phyloP scores from a whole-genome alignment of 331 rosid genomes.

The Quercus tomentella region DNA sequence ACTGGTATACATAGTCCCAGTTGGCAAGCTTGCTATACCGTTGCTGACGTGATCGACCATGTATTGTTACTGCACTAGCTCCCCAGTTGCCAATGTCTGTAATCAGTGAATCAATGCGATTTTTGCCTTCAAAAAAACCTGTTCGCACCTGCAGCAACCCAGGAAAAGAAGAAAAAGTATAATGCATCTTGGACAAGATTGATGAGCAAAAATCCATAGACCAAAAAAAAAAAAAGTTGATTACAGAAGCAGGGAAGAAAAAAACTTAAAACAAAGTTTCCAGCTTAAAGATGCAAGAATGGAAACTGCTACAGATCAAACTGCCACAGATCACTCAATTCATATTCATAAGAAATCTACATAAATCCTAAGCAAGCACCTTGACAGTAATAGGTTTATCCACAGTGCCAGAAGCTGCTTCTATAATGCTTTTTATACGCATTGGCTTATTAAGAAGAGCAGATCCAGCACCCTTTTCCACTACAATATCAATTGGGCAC shows the following conservation, averaged over 20 bases:
- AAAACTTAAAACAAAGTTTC: neutral
- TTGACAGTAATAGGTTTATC: constrained; percentile 69
- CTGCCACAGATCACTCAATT: neutral
- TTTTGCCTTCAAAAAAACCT: constrained; percentile 85
- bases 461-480: constrained; percentile 94
- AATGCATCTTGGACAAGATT: constrained; percentile 3
- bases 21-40: constrained; percentile 98
- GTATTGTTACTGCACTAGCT: constrained; percentile 76
- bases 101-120: constrained; percentile 78
- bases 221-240: neutral
- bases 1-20: constrained; percentile 83
- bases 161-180: neutral
- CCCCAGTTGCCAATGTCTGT: constrained; percentile 81
- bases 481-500: constrained; percentile 94
- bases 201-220: neutral
- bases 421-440: constrained; percentile 77
- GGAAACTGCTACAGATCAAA: constrained; percentile 5
- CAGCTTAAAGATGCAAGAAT: neutral
- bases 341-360: neutral
- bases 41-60: constrained; percentile 94
- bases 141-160: constrained; percentile 67
- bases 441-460: constrained; percentile 87
- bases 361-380: constrained; percentile 38
- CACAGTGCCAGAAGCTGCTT: constrained; percentile 64
- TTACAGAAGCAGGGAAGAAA: neutral